These are phyloP conservation scores for Monilinia aucupariae DNA, from an alignment of 2,329 filamentous ascomycete species.

Conservation along the genomic window DNA sequence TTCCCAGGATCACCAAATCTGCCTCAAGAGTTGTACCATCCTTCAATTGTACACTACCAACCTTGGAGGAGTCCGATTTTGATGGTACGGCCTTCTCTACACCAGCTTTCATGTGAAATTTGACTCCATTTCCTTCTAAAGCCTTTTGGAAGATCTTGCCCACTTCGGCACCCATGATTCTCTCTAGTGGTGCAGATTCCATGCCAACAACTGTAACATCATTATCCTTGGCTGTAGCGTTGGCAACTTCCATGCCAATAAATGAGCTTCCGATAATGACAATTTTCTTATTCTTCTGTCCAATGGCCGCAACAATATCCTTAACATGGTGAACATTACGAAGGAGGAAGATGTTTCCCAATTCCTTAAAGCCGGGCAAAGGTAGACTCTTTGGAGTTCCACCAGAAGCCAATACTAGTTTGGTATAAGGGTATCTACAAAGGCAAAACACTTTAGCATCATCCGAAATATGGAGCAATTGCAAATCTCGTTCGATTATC, in stretches of 20 bases:
- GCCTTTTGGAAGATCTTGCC: conserved; percentile 73
- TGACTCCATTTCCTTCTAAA: conserved; percentile 80
- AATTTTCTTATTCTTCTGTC: conserved; percentile 82
- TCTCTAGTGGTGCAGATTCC: conserved; percentile 78
- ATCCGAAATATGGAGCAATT: neutral
- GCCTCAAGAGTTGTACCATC: conserved; percentile 80
- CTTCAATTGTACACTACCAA: conserved; percentile 76
- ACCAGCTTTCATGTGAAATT: conserved; percentile 74
- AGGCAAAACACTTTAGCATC: neutral
- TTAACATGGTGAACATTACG: conserved; percentile 72
- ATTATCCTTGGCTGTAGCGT: conserved; percentile 73
- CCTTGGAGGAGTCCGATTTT: conserved; percentile 58
- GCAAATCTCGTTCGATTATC: neutral
- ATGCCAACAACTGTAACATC: conserved; percentile 82
- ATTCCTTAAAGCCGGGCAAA: conserved; percentile 76
- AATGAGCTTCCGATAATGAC: conserved; percentile 90
- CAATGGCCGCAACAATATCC: conserved; percentile 72
- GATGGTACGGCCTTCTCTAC: conserved; percentile 81
- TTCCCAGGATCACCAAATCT: conserved; percentile 85
- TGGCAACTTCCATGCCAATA: conserved; percentile 97
- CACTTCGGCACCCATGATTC: conserved; percentile 76
- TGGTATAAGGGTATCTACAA: conserved; percentile 60
- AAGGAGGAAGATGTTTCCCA: conserved; percentile 82
- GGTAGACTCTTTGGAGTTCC: conserved; percentile 72
- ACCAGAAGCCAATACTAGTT: conserved; percentile 85